Base-by-base conservation (phyloP, 805 yeast species). In the Novakomyces olei region DNA sequence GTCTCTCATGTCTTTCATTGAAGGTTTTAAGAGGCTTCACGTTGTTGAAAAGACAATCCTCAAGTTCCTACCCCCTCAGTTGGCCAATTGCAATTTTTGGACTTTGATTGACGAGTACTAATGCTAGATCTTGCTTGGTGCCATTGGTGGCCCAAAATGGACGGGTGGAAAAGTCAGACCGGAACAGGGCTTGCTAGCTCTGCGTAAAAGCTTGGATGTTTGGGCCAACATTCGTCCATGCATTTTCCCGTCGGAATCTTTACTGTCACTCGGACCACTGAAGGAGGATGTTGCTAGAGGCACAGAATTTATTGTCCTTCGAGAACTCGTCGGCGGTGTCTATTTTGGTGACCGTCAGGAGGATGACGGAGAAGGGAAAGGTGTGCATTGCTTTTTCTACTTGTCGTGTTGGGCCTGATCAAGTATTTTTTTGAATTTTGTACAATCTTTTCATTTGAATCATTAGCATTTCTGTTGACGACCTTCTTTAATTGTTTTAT, bases 111-210 rank as follows among this genome's bases (percentile, higher is more conserved):
- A n/a, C n/a, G n/a, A n/a, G n/a, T n/a, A n/a, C n/a, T n/a, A n/a
- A n/a, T n/a, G n/a, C n/a, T n/a, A n/a, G n/a, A n/a, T n/a, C n/a
- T 60, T 88, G 42, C 63, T 88, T 36, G 98, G 98, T 43, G 94
- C 98, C 5, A 98, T 88, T 22, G 98, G 98, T 41, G 98, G 98
- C 22, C 98, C 98, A 39, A 88, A 88, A 58, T 88, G 98, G 98
- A 96, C 96, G 24, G 17, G 22, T 15, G 95, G 95, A 32, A 49
- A 65, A 8, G 96, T 85, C 30, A 72, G 98, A 60, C 98, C 98
- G 33, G 98, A 88, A 55, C 96, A 80, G 58, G 98, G 98, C 38
- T 65, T 88, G 43, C 65, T 88, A 42, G 68, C 83, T 60, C 85
- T 88, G 54, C 71, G 98, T 57, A 88, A 88, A 55, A 96, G 81